phyloP scores from a whole-genome alignment of 106 monocot species.

The Narthecium ossifragum region DNA sequence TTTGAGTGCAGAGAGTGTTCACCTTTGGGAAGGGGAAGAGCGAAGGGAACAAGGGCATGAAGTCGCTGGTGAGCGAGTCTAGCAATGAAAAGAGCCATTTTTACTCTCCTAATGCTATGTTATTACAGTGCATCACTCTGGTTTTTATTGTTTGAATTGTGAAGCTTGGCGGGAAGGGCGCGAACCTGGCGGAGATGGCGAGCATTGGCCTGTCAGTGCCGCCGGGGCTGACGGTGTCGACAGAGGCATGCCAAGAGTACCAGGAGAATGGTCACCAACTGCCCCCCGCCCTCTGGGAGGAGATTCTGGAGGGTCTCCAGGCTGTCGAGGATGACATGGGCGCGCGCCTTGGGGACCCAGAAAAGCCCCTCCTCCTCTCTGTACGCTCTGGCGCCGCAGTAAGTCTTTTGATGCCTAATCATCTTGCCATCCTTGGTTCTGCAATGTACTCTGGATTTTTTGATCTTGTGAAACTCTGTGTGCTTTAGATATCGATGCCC shows the following conservation, averaged over 20 bases:
- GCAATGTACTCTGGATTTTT: too few relatives aligned
- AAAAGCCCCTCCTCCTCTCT: conserved; percentile 69
- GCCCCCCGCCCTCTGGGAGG: conserved; percentile 73
- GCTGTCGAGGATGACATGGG: conserved; percentile 66
- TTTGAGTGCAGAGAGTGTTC: conserved; percentile 72
- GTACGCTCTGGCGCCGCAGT: conserved; percentile 93
- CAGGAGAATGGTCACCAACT: conserved; percentile 53
- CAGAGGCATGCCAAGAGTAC: conserved; percentile 85
- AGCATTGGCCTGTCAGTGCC: conserved; percentile 95
- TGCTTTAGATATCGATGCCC: conserved; percentile 90
- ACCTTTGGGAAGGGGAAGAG: conserved; percentile 86
- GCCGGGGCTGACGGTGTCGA: conserved; percentile 82
- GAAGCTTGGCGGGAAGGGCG: conserved; percentile 91
- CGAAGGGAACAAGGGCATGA: conserved; percentile 87
- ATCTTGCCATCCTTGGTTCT: too few relatives aligned
- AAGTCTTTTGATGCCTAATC: too few relatives aligned
- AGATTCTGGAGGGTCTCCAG: conserved; percentile 69
- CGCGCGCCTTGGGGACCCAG: conserved; percentile 56
- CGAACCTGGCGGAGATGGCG: conserved; percentile 96
- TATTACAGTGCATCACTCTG: neutral
- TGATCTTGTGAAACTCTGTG: too few relatives aligned
- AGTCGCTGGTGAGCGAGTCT: conserved; percentile 44
- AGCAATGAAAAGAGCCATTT: neutral
- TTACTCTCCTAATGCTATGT: neutral
- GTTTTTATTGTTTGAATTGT: neutral